Evolutionary conservation across 2,329 filamentous ascomycete genomes (phyloP).

Genomic region (Metarhizium album): DNA sequence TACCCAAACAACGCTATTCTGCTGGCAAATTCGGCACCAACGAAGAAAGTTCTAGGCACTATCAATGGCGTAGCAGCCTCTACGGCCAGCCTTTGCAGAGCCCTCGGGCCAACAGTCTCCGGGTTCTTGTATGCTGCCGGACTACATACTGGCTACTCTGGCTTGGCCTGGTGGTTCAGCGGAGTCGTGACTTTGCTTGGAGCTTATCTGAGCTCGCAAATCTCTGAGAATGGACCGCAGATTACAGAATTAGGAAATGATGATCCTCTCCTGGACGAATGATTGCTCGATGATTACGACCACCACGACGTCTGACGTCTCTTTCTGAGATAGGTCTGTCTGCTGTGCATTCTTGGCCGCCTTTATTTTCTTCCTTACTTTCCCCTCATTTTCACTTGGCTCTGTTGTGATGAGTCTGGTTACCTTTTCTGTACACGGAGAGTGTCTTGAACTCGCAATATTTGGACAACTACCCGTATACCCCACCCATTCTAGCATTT

Average conservation of each 20-base stretch:
- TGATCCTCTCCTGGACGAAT: conserved; percentile 22
- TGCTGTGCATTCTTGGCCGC: too few species aligned
- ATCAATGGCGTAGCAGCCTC: conserved; percentile 91
- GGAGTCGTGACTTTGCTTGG: conserved; percentile 66
- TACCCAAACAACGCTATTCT: conserved; percentile 88
- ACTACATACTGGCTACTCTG: conserved; percentile 69
- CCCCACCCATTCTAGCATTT: not conserved
- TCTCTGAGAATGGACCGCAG: conserved; percentile 51
- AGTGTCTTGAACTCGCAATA: not conserved
- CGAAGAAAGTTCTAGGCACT: conserved; percentile 72
- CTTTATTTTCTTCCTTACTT: too few species aligned
- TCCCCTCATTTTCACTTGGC: not conserved
- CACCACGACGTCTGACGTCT: conserved; percentile 20
- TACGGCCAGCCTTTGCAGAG: conserved; percentile 77
- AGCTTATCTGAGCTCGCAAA: conserved; percentile 62
- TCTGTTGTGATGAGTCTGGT: not conserved
- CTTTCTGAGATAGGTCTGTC: not conserved
- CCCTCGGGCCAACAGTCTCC: conserved; percentile 80
- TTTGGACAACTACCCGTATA: not conserved
- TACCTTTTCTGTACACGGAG: not conserved
- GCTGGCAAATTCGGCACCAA: conserved; percentile 78
- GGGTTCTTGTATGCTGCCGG: conserved; percentile 77
- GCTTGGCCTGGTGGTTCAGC: conserved; percentile 88
- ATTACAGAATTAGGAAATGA: conserved; percentile 31
- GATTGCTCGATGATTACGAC: conserved; percentile 18